phyloP scores from a whole-genome alignment of 225 moss, liverwort and hornwort species.

The Bryoerythrophyllum caledonicum region DNA sequence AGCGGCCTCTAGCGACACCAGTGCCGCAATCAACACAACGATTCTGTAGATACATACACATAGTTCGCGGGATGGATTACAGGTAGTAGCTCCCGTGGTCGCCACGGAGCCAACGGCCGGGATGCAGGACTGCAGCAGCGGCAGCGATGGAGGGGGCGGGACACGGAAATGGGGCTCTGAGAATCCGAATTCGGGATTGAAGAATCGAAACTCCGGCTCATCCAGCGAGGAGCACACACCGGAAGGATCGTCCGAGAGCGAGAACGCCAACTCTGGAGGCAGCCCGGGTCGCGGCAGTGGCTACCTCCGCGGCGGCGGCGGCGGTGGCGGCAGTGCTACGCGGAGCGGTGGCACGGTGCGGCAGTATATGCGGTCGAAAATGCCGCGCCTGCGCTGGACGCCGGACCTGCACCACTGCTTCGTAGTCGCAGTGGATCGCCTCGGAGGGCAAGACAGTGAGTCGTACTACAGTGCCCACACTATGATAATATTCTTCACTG shows the following conservation, averaged over 20 bases:
- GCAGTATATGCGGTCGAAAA: conserved; percentile 83
- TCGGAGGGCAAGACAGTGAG: conserved; percentile 87
- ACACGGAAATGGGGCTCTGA: conserved; percentile 40
- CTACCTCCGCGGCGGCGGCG: conserved; percentile 48
- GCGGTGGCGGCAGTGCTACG: conserved; percentile 52
- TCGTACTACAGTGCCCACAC: no score
- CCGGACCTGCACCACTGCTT: conserved; percentile 79
- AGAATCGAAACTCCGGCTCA: conserved; percentile 46
- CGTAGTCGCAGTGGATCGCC: conserved; percentile 70
- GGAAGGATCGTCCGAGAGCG: conserved; percentile 62
- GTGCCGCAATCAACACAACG: no score
- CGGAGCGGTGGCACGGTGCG: conserved; percentile 63
- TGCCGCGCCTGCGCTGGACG: conserved; percentile 80
- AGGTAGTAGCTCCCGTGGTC: neutral
- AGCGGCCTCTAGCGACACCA: conserved; percentile 11
- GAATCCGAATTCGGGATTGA: no score
- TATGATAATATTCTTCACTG: no score
- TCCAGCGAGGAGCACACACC: conserved; percentile 67
- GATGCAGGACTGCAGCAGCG: conserved; percentile 70
- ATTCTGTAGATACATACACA: no score
- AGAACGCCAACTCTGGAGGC: conserved; percentile 52
- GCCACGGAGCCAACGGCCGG: neutral
- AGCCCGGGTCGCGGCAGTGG: conserved; percentile 52
- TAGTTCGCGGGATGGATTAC: conserved; percentile 42
- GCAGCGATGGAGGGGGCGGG: conserved; percentile 57